Evolutionary conservation across 345 rosid genomes (phyloP), one percentile per base, ranked within the genome.

Genomic region (Toxicodendron radicans): DNA sequence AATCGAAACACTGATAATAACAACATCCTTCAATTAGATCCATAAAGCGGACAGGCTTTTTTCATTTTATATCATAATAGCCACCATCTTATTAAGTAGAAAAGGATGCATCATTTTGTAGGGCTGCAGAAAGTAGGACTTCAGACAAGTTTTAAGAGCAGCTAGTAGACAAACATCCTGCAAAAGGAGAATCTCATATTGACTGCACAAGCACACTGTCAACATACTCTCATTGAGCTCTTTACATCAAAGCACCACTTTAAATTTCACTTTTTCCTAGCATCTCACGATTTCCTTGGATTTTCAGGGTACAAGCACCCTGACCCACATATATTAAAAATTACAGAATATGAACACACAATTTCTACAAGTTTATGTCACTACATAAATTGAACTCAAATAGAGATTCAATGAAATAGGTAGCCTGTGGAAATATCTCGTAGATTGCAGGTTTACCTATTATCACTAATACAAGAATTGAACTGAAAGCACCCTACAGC

Each of bases 111-210:
- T 17, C 18, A 20, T 63, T 18, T n/a, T 6, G 27, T 41, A 38
- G 10, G 8, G 8, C 13, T 10, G 14, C 24, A 8, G 23, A 63
- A 63, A 21, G 20, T 30, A 59, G 64, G 64, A 13, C 41, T 63
- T 38, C 10, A 17, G 48, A 33, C 23, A 43, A 10, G 33, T 65
- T 43, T 45, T 3, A 43, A 20, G n/a, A 1, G 32, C 54, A 20
- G 10, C 66, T 63, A 38, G 66, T 38, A 38, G 48, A 41, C 14
- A 21, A 27, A 65, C 23, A 54, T n/a, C 16, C 32, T 65, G 68
- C 30, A 41, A 43, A 48, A n/a, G 48, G 21, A 52, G 73, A 41
- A 59, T 68, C 67, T 38, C 8, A 35, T 48, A 63, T 63, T 23
- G 10, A 63, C 49, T 9, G 49, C 18, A 49, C 53, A 49, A 49